Evolutionary conservation across 2,329 filamentous ascomycete species (phyloP).

Genomic region (Elsinoe perseae): DNA sequence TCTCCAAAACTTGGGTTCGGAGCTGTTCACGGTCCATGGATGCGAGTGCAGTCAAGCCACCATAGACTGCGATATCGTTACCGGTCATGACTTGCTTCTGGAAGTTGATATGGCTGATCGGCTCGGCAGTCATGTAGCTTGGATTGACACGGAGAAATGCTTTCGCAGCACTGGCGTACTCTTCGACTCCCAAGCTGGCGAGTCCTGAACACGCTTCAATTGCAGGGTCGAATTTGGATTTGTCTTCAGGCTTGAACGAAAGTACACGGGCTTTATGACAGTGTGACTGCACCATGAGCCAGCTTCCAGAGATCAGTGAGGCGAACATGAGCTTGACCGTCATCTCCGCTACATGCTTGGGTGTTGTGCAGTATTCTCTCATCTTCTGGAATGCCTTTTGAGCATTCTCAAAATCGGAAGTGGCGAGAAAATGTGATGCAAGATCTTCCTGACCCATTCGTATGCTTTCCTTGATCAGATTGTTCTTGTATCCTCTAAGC

Average conservation of each 20-base stretch:
- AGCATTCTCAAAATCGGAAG: constrained; percentile 57
- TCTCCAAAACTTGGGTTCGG: constrained; percentile 69
- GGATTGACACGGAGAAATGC: constrained; percentile 60
- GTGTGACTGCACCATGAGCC: constrained; percentile 50
- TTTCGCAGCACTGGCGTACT: constrained; percentile 60
- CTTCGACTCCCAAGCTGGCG: constrained; percentile 48
- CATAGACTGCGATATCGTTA: constrained; percentile 89
- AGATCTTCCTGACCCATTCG: constrained; percentile 92
- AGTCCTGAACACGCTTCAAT: constrained; percentile 56
- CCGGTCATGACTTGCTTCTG: constrained; percentile 67
- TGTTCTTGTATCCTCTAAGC: constrained; percentile 90
- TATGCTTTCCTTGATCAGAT: constrained; percentile 94
- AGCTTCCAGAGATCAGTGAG: constrained; percentile 68
- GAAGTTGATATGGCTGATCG: constrained; percentile 43
- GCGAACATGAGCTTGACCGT: constrained; percentile 70
- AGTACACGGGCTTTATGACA: constrained; percentile 41
- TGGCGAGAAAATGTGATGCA: constrained; percentile 71
- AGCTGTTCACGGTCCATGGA: constrained; percentile 76
- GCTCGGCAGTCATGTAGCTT: constrained; percentile 34
- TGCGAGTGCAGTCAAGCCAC: constrained; percentile 79
- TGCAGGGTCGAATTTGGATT: constrained; percentile 54
- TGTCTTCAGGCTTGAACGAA: constrained; percentile 49
- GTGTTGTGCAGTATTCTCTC: constrained; percentile 80
- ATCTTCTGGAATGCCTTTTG: constrained; percentile 75
- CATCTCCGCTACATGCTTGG: constrained; percentile 76